Evolutionary conservation across 2,329 filamentous ascomycete species (phyloP).

Genomic region (Fusarium lyarnte): DNA sequence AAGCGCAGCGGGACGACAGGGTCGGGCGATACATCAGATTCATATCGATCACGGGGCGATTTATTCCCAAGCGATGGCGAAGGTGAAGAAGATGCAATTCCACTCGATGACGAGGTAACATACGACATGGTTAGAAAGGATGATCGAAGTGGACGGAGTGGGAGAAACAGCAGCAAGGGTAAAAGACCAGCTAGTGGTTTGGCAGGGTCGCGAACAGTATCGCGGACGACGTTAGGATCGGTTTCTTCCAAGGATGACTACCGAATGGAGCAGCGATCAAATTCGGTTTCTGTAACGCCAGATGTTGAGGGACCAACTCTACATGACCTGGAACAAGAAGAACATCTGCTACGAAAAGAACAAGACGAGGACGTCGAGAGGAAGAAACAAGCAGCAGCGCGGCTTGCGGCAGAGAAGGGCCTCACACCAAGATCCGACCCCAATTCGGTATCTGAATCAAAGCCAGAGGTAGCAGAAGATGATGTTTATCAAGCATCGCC

Average conservation of each 20-base stretch:
- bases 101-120: conserved; percentile 91
- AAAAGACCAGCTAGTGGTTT: conserved; percentile 57
- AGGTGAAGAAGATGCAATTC: conserved; percentile 92
- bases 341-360: conserved; percentile 59
- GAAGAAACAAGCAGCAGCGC: conserved; percentile 62
- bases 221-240: conserved; percentile 67
- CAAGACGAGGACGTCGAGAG: conserved; percentile 64
- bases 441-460: conserved; percentile 30
- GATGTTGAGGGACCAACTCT: conserved; percentile 57
- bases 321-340: conserved; percentile 63
- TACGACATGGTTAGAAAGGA: conserved; percentile 82
- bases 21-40: conserved; percentile 85
- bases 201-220: conserved; percentile 61
- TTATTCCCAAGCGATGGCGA: conserved; percentile 87
- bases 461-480: conserved; percentile 46
- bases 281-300: conserved; percentile 48
- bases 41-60: conserved; percentile 86
- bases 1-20: conserved; percentile 81
- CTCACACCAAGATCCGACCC: conserved; percentile 46
- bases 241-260: conserved; percentile 47
- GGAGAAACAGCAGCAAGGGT: conserved; percentile 67
- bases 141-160: conserved; percentile 70
- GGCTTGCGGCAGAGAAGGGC: conserved; percentile 61
- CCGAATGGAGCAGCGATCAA: conserved; percentile 37
- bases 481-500: conserved; percentile 41